Evolutionary conservation across 345 rosid genomes (phyloP).

Genomic region (Heritiera fomes): DNA sequence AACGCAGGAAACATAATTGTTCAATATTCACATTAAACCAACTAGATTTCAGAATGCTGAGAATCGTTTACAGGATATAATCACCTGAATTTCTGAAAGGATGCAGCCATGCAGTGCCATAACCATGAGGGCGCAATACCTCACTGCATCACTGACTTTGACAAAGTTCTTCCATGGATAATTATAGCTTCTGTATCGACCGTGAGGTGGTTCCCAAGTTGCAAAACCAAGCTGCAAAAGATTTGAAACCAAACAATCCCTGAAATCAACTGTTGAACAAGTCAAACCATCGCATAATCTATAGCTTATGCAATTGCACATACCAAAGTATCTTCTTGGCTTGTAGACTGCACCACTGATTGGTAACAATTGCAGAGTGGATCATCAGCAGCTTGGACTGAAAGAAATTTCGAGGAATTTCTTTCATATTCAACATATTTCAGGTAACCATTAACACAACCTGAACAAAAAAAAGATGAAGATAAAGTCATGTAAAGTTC

Average conservation of each 20-base stretch:
- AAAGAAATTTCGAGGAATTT: constrained; percentile 75
- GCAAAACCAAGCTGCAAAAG: constrained; percentile 75
- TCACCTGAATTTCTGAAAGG: constrained; percentile 93
- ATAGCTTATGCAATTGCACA: background rate
- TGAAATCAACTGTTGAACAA: background rate
- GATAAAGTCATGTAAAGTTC: background rate
- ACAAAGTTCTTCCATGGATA: constrained; percentile 84
- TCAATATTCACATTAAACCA: too few relatives aligned
- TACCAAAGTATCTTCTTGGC: constrained; percentile 91
- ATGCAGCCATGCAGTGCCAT: constrained; percentile 95
- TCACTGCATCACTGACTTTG: constrained; percentile 77
- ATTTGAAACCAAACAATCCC: background rate
- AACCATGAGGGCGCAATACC: constrained; percentile 91
- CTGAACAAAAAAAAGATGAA: constrained; percentile 18
- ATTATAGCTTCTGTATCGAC: constrained; percentile 59
- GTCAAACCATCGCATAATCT: background rate
- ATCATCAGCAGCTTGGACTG: constrained; percentile 79
- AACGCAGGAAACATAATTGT: too few relatives aligned
- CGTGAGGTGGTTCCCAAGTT: constrained; percentile 96
- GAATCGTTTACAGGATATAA: background rate
- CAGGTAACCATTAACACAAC: constrained; percentile 82
- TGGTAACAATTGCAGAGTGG: constrained; percentile 82
- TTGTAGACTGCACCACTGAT: constrained; percentile 78
- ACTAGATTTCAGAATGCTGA: too few relatives aligned
- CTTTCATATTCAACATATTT: constrained; percentile 63